A percentile compares a stretch with the other conserved stretches of the same genome.
These are phyloP conservation scores for Mycena albidolilacea DNA, from an alignment of 768 basidiomycete genomes.

Conservation along the genomic window DNA sequence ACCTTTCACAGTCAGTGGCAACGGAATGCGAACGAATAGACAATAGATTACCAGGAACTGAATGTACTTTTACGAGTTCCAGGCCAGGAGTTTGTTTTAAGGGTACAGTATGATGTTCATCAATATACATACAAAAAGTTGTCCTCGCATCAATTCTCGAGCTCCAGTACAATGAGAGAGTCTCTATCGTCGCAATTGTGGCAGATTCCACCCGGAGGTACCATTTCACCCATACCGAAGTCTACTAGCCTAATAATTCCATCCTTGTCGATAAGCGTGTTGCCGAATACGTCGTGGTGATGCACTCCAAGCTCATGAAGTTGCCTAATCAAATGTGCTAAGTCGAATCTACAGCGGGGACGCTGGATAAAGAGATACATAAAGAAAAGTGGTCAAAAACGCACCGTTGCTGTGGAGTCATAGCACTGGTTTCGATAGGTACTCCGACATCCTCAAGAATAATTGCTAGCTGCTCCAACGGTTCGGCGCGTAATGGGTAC, in stretches of 20 bases:
- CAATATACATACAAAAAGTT: no score
- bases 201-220: background rate
- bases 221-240: background rate
- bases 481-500: background rate
- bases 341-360: background rate
- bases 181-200: slow-evolving; percentile 1
- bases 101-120: no score
- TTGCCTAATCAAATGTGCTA: background rate
- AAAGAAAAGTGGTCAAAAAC: background rate
- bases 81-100: no score
- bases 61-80: no score
- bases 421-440: background rate
- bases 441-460: slow-evolving; percentile 1
- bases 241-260: slow-evolving; percentile 8
- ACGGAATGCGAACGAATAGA: background rate
- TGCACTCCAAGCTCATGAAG: slow-evolving; percentile 1
- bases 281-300: slow-evolving; percentile 9
- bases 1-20: background rate
- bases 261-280: slow-evolving; percentile 1
- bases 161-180: background rate
- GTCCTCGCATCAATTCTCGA: background rate
- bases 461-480: background rate
- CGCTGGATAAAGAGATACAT: background rate
- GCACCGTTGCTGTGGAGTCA: background rate
- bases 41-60: no score